These are phyloP conservation scores for Candida broadrunensis DNA, from an alignment of 805 yeast species.

Conservation along the genomic window DNA sequence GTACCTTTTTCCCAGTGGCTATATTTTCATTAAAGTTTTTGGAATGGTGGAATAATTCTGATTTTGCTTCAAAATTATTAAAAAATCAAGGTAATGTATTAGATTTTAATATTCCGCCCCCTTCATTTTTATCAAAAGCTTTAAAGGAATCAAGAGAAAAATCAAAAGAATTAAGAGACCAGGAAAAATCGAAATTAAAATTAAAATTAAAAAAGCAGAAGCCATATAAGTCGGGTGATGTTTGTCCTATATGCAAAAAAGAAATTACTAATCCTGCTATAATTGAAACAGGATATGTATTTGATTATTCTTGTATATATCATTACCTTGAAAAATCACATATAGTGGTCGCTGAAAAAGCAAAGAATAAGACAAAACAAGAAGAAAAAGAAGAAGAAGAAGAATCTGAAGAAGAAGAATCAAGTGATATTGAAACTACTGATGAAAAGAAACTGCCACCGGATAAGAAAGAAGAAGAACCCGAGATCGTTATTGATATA, in stretches of 20 bases:
- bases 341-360: slow-evolving; percentile 21
- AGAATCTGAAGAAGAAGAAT: slow-evolving; percentile 11
- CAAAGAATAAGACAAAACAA: slow-evolving; percentile 10
- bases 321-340: slow-evolving; percentile 53
- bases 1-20: slow-evolving; percentile 71
- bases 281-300: slow-evolving; percentile 88
- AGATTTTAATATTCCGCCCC: slow-evolving; percentile 51
- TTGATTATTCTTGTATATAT: slow-evolving; percentile 84
- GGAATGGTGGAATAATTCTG: slow-evolving; percentile 91
- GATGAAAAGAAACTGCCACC: slow-evolving; percentile 5
- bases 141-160: slow-evolving; percentile 4
- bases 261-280: slow-evolving; percentile 75
- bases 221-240: slow-evolving; percentile 26
- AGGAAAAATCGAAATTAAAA: slow-evolving; percentile 3
- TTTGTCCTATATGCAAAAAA: slow-evolving; percentile 70
- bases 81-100: slow-evolving; percentile 44
- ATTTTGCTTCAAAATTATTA: slow-evolving; percentile 58
- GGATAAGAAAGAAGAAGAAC: slow-evolving; percentile 4
- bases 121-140: slow-evolving; percentile 23
- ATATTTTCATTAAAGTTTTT: slow-evolving; percentile 78
- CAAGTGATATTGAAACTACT: slow-evolving; percentile 7
- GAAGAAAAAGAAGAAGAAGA: slow-evolving; percentile 14
- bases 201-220: slow-evolving; percentile 10
- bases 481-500: slow-evolving; percentile 19
- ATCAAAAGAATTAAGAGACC: slow-evolving; percentile 1